phyloP scores from a whole-genome alignment of 2,329 filamentous ascomycete genomes.

The Didymosphaeria variabile region DNA sequence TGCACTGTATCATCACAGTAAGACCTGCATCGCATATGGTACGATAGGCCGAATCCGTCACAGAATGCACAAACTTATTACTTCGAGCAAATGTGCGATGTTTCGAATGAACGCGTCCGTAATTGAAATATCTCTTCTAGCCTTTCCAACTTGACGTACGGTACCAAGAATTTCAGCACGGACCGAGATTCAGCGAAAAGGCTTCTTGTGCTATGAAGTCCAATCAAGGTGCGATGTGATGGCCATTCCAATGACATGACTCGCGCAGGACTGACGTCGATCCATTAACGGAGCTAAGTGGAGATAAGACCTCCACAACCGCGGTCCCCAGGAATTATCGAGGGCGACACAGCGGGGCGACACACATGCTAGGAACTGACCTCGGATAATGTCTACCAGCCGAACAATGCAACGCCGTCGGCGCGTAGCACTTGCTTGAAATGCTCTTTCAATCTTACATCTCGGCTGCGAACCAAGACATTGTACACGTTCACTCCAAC shows the following conservation, averaged over 20 bases:
- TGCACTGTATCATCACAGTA: too few species aligned
- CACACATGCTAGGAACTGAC: constrained; percentile 6
- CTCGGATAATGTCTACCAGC: constrained; percentile 15
- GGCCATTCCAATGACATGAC: not conserved
- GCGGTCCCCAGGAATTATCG: not conserved
- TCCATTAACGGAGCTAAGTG: not conserved
- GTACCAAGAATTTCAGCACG: too few species aligned
- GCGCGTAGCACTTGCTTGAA: not conserved
- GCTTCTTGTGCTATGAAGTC: too few species aligned
- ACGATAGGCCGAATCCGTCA: too few species aligned
- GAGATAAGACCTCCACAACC: not conserved
- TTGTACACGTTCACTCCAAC: not conserved
- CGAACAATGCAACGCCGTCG: not conserved
- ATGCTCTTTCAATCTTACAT: not conserved
- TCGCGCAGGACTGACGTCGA: not conserved
- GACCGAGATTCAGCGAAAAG: too few species aligned
- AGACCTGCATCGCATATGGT: too few species aligned
- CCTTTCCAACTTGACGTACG: too few species aligned
- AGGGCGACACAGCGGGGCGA: not conserved
- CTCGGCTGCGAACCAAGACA: not conserved
- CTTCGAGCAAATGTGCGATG: too few species aligned
- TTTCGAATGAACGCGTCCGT: too few species aligned
- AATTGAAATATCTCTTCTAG: too few species aligned
- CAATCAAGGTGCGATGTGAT: too few species aligned
- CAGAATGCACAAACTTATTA: too few species aligned